Evolutionary conservation across 768 basidiomycete species (phyloP).

Genomic region (Russula virescens): DNA sequence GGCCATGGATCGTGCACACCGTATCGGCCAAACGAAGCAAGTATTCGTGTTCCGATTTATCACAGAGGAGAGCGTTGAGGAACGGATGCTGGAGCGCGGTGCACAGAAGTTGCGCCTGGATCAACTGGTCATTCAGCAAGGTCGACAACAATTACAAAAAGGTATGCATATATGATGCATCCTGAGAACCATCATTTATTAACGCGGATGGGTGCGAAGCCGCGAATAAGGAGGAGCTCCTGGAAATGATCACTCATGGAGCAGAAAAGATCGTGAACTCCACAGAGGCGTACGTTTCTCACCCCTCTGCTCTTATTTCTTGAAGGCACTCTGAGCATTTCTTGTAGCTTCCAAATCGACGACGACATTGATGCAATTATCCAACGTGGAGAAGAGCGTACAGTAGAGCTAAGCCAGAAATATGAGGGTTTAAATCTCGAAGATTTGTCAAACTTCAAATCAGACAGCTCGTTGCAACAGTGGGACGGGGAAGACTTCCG

Average conservation of each 20-base stretch:
- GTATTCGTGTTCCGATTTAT: slow-evolving; percentile 97
- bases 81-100: slow-evolving; percentile 89
- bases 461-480: slow-evolving; percentile 83
- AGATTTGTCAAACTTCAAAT: slow-evolving; percentile 95
- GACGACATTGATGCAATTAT: slow-evolving; percentile 96
- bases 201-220: slow-evolving; percentile 39
- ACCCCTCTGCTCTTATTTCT: neutral
- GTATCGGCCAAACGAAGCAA: slow-evolving; percentile 95
- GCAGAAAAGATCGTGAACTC: slow-evolving; percentile 94
- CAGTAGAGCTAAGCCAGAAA: slow-evolving; percentile 80
- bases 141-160: slow-evolving; percentile 76
- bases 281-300: slow-evolving; percentile 53
- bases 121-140: slow-evolving; percentile 96
- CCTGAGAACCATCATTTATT: neutral
- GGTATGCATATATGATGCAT: slow-evolving; percentile 36
- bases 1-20: slow-evolving; percentile 97
- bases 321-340: neutral
- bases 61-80: slow-evolving; percentile 93
- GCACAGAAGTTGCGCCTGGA: slow-evolving; percentile 94
- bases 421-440: slow-evolving; percentile 92
- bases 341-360: slow-evolving; percentile 60
- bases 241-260: slow-evolving; percentile 98
- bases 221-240: slow-evolving; percentile 89
- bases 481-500: slow-evolving; percentile 97
- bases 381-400: slow-evolving; percentile 83